Percentiles rank a stretch among this genome's conserved stretches.
These are phyloP conservation scores for Neurospora tetrasperma DNA, from an alignment of 495 filamentous ascomycete species.

Conservation along the genomic window DNA sequence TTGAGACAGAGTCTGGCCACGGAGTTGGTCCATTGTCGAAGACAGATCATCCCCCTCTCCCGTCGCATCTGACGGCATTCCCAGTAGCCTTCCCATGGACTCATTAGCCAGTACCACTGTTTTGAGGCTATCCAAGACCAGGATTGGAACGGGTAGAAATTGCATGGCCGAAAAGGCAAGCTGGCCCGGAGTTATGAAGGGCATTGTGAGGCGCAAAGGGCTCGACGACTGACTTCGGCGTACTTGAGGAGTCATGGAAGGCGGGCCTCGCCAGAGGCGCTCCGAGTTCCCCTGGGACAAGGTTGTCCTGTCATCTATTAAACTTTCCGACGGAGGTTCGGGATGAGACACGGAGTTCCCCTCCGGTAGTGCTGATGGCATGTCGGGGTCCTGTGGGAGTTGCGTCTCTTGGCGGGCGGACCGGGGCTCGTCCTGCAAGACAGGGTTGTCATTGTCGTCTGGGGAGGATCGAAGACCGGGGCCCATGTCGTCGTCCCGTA, in stretches of 20 bases:
- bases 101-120: slow-evolving; percentile 61
- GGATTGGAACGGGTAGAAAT: slow-evolving; percentile 55
- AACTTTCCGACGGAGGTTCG: background rate
- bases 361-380: background rate
- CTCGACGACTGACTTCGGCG: slow-evolving; percentile 18
- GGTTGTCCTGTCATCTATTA: background rate
- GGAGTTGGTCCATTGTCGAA: slow-evolving; percentile 34
- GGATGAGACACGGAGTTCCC: background rate
- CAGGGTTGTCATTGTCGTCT: slow-evolving; percentile 1
- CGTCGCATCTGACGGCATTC: slow-evolving; percentile 29
- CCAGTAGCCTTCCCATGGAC: slow-evolving; percentile 54
- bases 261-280: slow-evolving; percentile 3
- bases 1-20: slow-evolving; percentile 47
- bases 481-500: slow-evolving; percentile 5
- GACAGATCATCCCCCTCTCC: slow-evolving; percentile 20
- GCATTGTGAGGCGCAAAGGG: slow-evolving; percentile 29
- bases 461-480: slow-evolving; percentile 1
- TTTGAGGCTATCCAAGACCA: slow-evolving; percentile 52
- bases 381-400: background rate
- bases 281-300: background rate
- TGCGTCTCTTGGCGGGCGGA: background rate
- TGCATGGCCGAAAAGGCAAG: slow-evolving; percentile 55
- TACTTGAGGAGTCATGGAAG: background rate
- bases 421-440: background rate
- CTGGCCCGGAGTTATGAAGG: slow-evolving; percentile 29